Percentiles rank a stretch among this genome's conserved stretches.
phyloP scores from a whole-genome alignment of 2,329 filamentous ascomycete genomes.

The Nemania abortiva region DNA sequence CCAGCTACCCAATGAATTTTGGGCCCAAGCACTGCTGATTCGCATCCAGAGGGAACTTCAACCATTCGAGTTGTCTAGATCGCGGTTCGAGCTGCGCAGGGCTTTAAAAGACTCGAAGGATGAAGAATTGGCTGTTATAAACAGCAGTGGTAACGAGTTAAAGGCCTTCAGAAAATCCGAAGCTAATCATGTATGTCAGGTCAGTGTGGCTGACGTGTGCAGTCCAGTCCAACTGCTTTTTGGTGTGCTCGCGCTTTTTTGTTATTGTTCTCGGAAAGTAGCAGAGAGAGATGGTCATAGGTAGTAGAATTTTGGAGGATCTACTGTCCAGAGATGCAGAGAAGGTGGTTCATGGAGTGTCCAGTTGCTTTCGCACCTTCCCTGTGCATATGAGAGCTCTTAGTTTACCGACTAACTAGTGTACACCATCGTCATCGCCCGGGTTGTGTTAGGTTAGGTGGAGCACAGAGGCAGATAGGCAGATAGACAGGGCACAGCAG shows the following conservation, averaged over 20 bases:
- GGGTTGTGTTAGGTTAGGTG: conserved; percentile 16
- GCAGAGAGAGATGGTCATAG: conserved; percentile 2
- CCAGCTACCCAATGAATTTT: conserved; percentile 15
- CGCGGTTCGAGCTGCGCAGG: conserved; percentile 5
- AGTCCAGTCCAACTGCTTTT: not conserved
- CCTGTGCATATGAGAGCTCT: conserved; percentile 31
- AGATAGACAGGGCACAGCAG: not conserved
- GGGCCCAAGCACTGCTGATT: conserved; percentile 8
- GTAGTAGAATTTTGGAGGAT: conserved; percentile 8
- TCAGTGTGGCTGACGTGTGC: conserved; percentile 25
- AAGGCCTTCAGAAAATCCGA: not conserved
- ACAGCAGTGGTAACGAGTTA: conserved; percentile 8
- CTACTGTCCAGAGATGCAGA: conserved; percentile 19
- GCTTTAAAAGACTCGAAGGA: not conserved
- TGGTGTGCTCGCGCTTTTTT: conserved; percentile 9
- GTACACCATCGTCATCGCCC: conserved; percentile 25
- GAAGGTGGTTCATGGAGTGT: not conserved
- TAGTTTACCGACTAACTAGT: not conserved
- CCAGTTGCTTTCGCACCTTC: conserved; percentile 20
- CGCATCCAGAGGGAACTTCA: conserved; percentile 1
- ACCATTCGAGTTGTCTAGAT: conserved; percentile 14
- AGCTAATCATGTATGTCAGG: conserved; percentile 10
- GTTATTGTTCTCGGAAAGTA: conserved; percentile 3
- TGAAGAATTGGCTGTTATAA: conserved; percentile 19
- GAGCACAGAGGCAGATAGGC: not conserved